Evolutionary conservation across 169 alveolate species (phyloP), one percentile per base, ranked within the genome.

Genomic region (Pseudocohnilembus persalinus): DNA sequence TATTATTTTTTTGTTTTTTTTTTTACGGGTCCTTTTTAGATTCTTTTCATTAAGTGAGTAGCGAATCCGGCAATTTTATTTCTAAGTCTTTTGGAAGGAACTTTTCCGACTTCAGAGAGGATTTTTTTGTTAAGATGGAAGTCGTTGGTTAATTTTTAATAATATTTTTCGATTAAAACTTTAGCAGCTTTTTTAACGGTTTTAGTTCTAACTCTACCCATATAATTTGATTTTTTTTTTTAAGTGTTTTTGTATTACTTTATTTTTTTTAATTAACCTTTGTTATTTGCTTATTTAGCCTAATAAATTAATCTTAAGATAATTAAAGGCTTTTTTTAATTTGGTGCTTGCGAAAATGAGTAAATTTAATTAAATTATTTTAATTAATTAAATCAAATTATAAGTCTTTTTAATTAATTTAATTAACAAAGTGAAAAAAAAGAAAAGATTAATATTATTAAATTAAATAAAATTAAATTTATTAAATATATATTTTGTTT

Each of bases 131-230:
- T 99, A 93, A 96, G 96, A 96, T 99, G 99, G 96, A 99, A 98
- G 91, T 98, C 99, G 88, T 96, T 93, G 49, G 99, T 98, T 90
- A 88, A 92, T 95, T 97, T 97, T 81, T 98, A 95, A 96, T 97
- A 98, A 95, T 98, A 98, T 95, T 98, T 99, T 95, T 99, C 99
- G 81, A 99, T 99, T 87, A 99, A 96, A 85, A 95, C 99, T 90
- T 99, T 97, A 29, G 99, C 99, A 75, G 99, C 99, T 93, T 99
- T 97, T 95, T 99, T 99, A 63, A 99, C 99, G 82, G 99, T 99
- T 97, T 98, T 99, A 26, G 99, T 99, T 85, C 99, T 94, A 74
- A 99, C 99, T 93, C 99, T 98, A 88, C 99, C 99, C 99, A 80
- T 88, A 73, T 82, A 30, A 73, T 64, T 63, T 68, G 31, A 77